Conservation (phyloP, 2,329 filamentous ascomycete species). For the Penicillium hordei region DNA sequence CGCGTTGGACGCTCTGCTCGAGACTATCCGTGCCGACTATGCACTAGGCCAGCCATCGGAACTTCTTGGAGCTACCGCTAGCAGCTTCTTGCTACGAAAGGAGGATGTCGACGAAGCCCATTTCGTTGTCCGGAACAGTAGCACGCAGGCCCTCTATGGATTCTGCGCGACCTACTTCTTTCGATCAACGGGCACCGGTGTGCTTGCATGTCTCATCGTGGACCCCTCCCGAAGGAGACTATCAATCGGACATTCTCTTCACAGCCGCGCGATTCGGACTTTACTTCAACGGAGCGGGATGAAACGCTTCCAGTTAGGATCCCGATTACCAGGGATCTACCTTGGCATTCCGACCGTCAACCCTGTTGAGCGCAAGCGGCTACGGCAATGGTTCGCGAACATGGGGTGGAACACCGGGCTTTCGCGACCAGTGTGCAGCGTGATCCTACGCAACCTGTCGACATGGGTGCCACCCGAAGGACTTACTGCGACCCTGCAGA, state of each 20-base stretch:
- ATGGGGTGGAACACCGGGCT: slow-evolving; percentile 79
- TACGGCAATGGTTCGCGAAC: slow-evolving; percentile 82
- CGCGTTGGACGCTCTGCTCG: slow-evolving; percentile 73
- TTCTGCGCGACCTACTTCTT: slow-evolving; percentile 89
- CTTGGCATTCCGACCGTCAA: slow-evolving; percentile 76
- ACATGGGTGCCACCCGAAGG: slow-evolving; percentile 76
- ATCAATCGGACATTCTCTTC: slow-evolving; percentile 85
- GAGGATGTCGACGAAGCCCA: slow-evolving; percentile 75
- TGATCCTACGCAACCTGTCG: slow-evolving; percentile 70
- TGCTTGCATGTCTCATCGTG: slow-evolving; percentile 84
- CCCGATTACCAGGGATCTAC: slow-evolving; percentile 79
- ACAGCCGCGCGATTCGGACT: slow-evolving; percentile 77
- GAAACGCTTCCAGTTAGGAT: slow-evolving; percentile 78
- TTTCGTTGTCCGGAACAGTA: slow-evolving; percentile 91
- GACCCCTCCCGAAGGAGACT: slow-evolving; percentile 82
- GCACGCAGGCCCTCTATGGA: slow-evolving; percentile 84
- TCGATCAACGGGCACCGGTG: slow-evolving; percentile 66
- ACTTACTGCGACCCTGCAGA: slow-evolving; percentile 69
- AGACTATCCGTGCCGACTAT: slow-evolving; percentile 62
- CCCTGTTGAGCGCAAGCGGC: slow-evolving; percentile 57
- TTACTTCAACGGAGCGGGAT: slow-evolving; percentile 70
- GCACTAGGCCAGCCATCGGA: slow-evolving; percentile 66
- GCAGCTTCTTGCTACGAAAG: slow-evolving; percentile 72
- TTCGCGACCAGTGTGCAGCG: slow-evolving; percentile 65
- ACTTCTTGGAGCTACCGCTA: slow-evolving; percentile 66